A percentile compares a stretch with the other conserved stretches of the same genome.
phyloP scores from a whole-genome alignment of 176 grass and related monocot species.

The Canna indica region DNA sequence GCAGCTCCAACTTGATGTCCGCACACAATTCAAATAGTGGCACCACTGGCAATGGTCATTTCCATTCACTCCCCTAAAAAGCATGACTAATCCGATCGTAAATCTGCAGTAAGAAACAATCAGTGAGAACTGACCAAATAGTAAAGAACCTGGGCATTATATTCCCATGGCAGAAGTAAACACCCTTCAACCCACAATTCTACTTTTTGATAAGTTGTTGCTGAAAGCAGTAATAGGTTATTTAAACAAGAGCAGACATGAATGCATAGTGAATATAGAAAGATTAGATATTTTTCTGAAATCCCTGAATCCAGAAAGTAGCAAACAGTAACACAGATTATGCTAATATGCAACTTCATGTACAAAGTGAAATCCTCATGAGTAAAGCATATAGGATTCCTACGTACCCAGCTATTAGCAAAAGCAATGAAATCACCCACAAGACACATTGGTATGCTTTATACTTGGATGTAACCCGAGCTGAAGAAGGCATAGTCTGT shows the following conservation, averaged over 20 bases:
- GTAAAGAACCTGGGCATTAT: not conserved
- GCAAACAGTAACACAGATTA: not conserved
- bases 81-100: conserved; percentile 61
- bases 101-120: conserved; percentile 48
- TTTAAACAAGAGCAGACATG: too few relatives aligned
- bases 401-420: conserved; percentile 77
- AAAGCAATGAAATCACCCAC: conserved; percentile 59
- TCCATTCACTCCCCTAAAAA: conserved; percentile 83
- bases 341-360: too few relatives aligned
- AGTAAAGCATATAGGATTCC: conserved; percentile 8
- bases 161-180: too few relatives aligned
- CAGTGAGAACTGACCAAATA: not conserved
- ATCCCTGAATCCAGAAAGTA: not conserved
- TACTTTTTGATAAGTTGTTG: too few relatives aligned
- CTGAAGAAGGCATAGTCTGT: conserved; percentile 56
- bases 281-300: too few relatives aligned
- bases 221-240: too few relatives aligned
- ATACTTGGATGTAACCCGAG: conserved; percentile 75
- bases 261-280: too few relatives aligned
- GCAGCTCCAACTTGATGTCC: conserved; percentile 86
- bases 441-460: conserved; percentile 80
- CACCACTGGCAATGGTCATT: conserved; percentile 87
- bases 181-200: too few relatives aligned
- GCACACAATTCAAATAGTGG: conserved; percentile 83
- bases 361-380: too few relatives aligned